phyloP scores from a whole-genome alignment of 306 rosid species.

The Corylus avellana region DNA sequence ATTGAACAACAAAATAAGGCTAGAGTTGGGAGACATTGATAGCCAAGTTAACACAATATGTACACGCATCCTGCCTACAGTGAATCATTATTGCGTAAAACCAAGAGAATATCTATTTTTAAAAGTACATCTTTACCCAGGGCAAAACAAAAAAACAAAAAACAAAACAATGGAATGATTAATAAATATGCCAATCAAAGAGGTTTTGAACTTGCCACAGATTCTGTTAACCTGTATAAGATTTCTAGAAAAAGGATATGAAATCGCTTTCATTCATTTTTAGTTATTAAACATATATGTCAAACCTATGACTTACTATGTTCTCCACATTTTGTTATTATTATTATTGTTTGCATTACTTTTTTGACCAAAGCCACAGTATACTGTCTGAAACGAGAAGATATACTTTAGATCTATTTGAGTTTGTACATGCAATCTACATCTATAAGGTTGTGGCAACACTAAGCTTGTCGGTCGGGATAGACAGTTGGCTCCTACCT shows the following conservation, averaged over 20 bases:
- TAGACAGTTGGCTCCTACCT: too few relatives aligned
- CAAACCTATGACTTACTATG: not conserved
- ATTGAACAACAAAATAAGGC: not conserved
- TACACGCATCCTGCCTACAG: slow-evolving; percentile 6
- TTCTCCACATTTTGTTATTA: not conserved
- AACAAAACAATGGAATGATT: not conserved
- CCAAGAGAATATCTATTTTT: not conserved
- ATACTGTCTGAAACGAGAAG: not conserved
- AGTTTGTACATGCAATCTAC: not conserved
- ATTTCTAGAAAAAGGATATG: not conserved
- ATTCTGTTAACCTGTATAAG: not conserved
- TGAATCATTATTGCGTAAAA: slow-evolving; percentile 6
- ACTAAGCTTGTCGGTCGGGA: too few relatives aligned
- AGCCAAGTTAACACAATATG: slow-evolving; percentile 1
- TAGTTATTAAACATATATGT: not conserved
- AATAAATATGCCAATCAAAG: not conserved
- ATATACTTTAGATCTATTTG: not conserved
- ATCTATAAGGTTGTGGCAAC: not conserved
- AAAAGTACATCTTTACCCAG: not conserved
- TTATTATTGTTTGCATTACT: not conserved
- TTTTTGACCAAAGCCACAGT: not conserved
- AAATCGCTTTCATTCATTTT: not conserved
- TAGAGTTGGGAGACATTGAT: not conserved
- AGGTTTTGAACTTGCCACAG: not conserved
- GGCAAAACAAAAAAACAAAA: not conserved